Percentiles rank a stretch among this genome's conserved stretches.
Evolutionary conservation across 2,329 filamentous ascomycete species (phyloP).

Genomic region (Apiospora arundinis): DNA sequence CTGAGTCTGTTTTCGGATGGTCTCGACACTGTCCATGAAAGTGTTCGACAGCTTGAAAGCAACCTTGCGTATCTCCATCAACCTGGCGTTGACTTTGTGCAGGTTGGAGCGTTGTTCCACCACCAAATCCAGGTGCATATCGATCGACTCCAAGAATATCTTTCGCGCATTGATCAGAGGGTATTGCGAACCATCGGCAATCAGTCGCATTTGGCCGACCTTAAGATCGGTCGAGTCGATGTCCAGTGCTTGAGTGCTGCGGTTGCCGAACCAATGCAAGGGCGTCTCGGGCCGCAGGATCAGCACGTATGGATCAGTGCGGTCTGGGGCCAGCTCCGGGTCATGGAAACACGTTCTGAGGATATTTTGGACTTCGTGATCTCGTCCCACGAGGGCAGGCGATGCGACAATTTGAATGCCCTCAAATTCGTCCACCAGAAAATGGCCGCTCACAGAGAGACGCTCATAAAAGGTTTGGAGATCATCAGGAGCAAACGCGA

Average conservation of each 20-base stretch:
- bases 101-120: conserved; percentile 94
- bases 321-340: conserved; percentile 64
- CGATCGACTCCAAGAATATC: conserved; percentile 78
- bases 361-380: conserved; percentile 84
- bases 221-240: conserved; percentile 86
- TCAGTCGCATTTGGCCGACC: conserved; percentile 82
- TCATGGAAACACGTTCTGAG: conserved; percentile 72
- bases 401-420: conserved; percentile 87
- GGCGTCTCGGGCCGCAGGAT: conserved; percentile 82
- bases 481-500: conserved; percentile 71
- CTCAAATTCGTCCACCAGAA: conserved; percentile 81
- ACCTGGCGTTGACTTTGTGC: conserved; percentile 85
- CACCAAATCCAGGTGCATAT: conserved; percentile 84
- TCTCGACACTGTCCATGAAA: conserved; percentile 98
- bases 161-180: conserved; percentile 80
- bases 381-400: conserved; percentile 74
- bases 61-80: conserved; percentile 94
- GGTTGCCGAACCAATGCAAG: conserved; percentile 81
- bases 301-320: conserved; percentile 82
- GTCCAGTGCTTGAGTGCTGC: conserved; percentile 72
- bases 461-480: conserved; percentile 81
- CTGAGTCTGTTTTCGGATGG: conserved; percentile 83
- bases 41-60: conserved; percentile 96
- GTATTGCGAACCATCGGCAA: conserved; percentile 84
- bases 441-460: conserved; percentile 82